These are phyloP conservation scores for Euryodendron excelsum DNA, from an alignment of 148 eudicot genomes.

Conservation along the genomic window DNA sequence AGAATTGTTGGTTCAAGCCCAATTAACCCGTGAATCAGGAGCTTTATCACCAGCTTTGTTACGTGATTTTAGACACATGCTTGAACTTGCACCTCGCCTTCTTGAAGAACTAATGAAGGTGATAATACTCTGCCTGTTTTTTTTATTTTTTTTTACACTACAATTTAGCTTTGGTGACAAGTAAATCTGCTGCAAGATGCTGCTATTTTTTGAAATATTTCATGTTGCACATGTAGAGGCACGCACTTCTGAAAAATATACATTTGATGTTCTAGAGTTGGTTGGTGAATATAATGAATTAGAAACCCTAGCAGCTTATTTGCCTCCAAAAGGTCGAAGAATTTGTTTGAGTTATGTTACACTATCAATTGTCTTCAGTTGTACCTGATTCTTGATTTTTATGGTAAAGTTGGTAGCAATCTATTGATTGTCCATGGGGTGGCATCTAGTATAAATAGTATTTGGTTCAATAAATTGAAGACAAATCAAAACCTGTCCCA, in stretches of 20 bases:
- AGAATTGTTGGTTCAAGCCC: slow-evolving; percentile 83
- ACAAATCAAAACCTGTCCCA: background rate
- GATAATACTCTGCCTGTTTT: too few species aligned
- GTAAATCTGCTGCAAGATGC: slow-evolving; percentile 6
- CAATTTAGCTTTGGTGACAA: too few species aligned
- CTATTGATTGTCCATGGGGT: background rate
- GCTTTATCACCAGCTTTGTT: slow-evolving; percentile 57
- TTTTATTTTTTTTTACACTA: background rate
- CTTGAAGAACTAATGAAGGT: slow-evolving; percentile 91
- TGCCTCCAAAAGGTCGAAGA: too few species aligned
- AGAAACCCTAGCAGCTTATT: too few species aligned
- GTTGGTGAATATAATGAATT: too few species aligned
- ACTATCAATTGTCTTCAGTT: too few species aligned
- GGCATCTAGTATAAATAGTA: background rate
- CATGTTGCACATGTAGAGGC: slow-evolving; percentile 31
- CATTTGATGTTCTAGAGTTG: too few species aligned
- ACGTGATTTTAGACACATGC: slow-evolving; percentile 63
- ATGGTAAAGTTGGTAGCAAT: background rate
- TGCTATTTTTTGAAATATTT: slow-evolving; percentile 22
- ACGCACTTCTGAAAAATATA: too few species aligned
- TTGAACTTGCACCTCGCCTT: slow-evolving; percentile 82
- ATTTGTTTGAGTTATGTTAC: too few species aligned
- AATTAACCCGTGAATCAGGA: slow-evolving; percentile 65
- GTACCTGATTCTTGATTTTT: background rate
- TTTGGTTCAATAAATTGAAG: background rate